phyloP scores from a whole-genome alignment of 1,284 basidiomycete genomes.

The Flammula alnicola region DNA sequence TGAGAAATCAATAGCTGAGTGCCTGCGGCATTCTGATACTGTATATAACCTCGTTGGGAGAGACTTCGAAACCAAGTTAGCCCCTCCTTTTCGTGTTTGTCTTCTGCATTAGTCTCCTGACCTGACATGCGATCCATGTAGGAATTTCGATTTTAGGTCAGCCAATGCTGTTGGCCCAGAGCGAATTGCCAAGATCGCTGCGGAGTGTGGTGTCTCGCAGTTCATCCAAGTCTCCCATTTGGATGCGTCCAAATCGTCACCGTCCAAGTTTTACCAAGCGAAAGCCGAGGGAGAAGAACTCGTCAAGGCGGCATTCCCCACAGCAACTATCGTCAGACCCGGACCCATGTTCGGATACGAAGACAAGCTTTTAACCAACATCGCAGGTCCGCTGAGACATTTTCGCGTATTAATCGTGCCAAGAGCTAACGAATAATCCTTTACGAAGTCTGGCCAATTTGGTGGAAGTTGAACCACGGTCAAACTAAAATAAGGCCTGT shows the following conservation, averaged over 20 bases:
- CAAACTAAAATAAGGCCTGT: conserved; percentile 89
- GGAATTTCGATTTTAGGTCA: conserved; percentile 84
- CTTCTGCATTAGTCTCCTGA: background rate
- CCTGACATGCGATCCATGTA: conserved; percentile 38
- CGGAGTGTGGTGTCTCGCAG: conserved; percentile 79
- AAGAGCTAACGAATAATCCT: conserved; percentile 19
- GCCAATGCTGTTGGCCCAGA: conserved; percentile 84
- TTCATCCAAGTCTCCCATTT: conserved; percentile 96
- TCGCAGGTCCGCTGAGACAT: conserved; percentile 68
- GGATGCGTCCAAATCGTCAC: conserved; percentile 83
- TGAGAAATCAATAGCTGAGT: conserved; percentile 91
- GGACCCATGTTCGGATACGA: conserved; percentile 90
- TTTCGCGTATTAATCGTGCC: conserved; percentile 3
- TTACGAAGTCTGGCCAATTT: conserved; percentile 85
- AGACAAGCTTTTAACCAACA: conserved; percentile 93
- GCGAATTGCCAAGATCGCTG: conserved; percentile 83
- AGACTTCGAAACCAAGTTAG: conserved; percentile 90
- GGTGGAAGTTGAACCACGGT: conserved; percentile 92
- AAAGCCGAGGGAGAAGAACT: conserved; percentile 92
- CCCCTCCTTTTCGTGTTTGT: conserved; percentile 1
- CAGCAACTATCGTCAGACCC: conserved; percentile 91
- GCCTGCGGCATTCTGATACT: conserved; percentile 93
- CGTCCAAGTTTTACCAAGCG: conserved; percentile 85
- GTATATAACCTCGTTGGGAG: conserved; percentile 95
- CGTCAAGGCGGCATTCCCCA: conserved; percentile 85